Evolutionary conservation across 768 basidiomycete genomes (phyloP).

Genomic region (Pisolithus orientalis): DNA sequence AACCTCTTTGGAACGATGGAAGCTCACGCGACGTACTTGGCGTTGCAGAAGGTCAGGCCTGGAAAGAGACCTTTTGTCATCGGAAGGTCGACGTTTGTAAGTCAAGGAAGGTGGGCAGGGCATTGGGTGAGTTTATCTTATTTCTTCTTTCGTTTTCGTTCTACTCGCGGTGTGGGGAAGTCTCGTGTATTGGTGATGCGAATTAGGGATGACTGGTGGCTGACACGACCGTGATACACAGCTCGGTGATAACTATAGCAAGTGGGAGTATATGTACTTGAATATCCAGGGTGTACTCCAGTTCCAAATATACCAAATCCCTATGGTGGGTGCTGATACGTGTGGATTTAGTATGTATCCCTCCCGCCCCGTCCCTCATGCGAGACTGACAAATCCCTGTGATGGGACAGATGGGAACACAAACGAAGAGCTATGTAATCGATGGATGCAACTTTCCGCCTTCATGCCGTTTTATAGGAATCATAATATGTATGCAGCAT

Average conservation of each 20-base stretch:
- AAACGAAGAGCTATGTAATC: slow-evolving; percentile 74
- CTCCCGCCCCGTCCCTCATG: neutral
- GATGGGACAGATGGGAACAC: slow-evolving; percentile 42
- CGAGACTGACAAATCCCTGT: neutral
- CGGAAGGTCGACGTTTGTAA: slow-evolving; percentile 62
- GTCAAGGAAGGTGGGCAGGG: slow-evolving; percentile 63
- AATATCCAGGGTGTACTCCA: slow-evolving; percentile 74
- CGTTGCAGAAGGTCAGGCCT: slow-evolving; percentile 45
- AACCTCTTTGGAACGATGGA: slow-evolving; percentile 72
- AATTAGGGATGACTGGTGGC: neutral
- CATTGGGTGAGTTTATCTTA: slow-evolving; percentile 47
- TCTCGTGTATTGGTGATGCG: neutral
- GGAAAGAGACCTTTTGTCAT: slow-evolving; percentile 68
- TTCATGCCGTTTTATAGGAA: slow-evolving; percentile 82
- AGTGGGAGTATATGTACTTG: slow-evolving; percentile 66
- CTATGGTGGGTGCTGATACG: slow-evolving; percentile 78
- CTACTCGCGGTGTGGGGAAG: too few relatives aligned
- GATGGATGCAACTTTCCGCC: slow-evolving; percentile 85
- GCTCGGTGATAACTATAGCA: slow-evolving; percentile 74
- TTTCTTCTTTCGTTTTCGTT: neutral
- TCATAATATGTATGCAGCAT: slow-evolving; percentile 59
- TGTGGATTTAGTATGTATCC: slow-evolving; percentile 26
- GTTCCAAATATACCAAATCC: slow-evolving; percentile 80
- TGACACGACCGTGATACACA: slow-evolving; percentile 13
- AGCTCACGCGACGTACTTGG: slow-evolving; percentile 57